Conservation (phyloP, 2,329 filamentous ascomycete genomes). For the Penicillium sp. region DNA sequence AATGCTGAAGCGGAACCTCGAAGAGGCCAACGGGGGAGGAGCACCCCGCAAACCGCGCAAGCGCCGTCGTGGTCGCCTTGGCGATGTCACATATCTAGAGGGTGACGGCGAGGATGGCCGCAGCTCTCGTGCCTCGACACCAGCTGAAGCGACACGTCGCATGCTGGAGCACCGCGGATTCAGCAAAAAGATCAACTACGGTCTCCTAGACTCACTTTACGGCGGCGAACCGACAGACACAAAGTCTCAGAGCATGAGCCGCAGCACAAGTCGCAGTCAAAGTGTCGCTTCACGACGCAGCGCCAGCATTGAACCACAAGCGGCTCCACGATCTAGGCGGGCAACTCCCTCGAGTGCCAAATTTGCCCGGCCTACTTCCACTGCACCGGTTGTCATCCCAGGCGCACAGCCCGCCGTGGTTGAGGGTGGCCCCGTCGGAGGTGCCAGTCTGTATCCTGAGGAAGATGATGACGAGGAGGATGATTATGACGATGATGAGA, state of each 20-base stretch:
- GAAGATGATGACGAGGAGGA: conserved; percentile 30
- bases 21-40: conserved; percentile 47
- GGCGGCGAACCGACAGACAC: conserved; percentile 35
- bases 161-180: conserved; percentile 65
- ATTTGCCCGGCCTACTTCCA: conserved; percentile 12
- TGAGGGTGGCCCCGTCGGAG: neutral
- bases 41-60: conserved; percentile 48
- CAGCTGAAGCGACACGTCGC: conserved; percentile 65
- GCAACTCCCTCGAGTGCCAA: conserved; percentile 19
- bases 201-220: conserved; percentile 39
- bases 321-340: conserved; percentile 14
- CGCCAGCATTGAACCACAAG: conserved; percentile 27
- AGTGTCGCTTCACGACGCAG: conserved; percentile 33
- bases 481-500: conserved; percentile 31
- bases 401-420: neutral
- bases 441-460: neutral
- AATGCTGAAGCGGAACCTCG: conserved; percentile 66
- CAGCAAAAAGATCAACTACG: conserved; percentile 72
- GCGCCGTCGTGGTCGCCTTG: conserved; percentile 46
- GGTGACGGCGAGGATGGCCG: conserved; percentile 57
- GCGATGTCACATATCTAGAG: conserved; percentile 46
- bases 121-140: conserved; percentile 61
- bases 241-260: conserved; percentile 29
- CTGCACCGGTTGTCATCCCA: neutral
- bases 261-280: conserved; percentile 35